Conservation (phyloP, 805 yeast genomes). For the Starmerella roubikii region DNA sequence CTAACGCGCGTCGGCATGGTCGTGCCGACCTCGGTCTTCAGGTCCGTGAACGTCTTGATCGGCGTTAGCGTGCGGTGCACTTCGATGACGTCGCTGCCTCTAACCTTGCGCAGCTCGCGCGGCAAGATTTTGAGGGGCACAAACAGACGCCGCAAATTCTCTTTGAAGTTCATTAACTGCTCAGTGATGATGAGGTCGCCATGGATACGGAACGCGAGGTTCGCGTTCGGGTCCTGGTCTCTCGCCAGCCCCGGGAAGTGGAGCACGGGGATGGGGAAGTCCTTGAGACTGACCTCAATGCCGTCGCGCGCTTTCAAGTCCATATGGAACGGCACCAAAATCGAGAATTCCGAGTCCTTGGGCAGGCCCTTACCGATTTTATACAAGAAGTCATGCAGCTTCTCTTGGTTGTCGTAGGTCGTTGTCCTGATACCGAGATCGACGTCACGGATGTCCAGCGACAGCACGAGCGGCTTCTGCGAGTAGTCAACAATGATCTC, state of each 20-base stretch:
- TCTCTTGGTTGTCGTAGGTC: constrained; percentile 33
- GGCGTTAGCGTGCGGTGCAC: constrained; percentile 68
- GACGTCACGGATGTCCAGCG: constrained; percentile 36
- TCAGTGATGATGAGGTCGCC: constrained; percentile 67
- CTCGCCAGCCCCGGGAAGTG: constrained; percentile 46
- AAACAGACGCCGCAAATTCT: constrained; percentile 43
- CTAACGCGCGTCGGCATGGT: constrained; percentile 48
- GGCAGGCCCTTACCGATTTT: constrained; percentile 79
- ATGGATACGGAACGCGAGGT: constrained; percentile 28
- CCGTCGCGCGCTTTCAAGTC: constrained; percentile 26
- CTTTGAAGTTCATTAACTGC: constrained; percentile 36
- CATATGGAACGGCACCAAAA: constrained; percentile 50
- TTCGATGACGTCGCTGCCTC: constrained; percentile 36
- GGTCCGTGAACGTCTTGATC: constrained; percentile 54
- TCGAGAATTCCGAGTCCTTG: constrained; percentile 47
- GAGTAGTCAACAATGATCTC: constrained; percentile 36
- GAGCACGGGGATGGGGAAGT: constrained; percentile 73
- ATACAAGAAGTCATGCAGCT: constrained; percentile 48
- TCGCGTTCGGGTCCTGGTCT: constrained; percentile 23
- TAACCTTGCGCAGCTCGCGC: constrained; percentile 29
- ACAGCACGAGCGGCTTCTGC: constrained; percentile 40
- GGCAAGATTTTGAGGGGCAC: constrained; percentile 45
- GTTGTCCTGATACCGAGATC: constrained; percentile 40
- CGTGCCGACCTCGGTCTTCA: constrained; percentile 43
- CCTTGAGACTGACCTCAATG: constrained; percentile 35